Percentiles rank a stretch among this genome's conserved stretches.
phyloP scores from a whole-genome alignment of 164 flowering plant species.

The Liquidambar formosana region DNA sequence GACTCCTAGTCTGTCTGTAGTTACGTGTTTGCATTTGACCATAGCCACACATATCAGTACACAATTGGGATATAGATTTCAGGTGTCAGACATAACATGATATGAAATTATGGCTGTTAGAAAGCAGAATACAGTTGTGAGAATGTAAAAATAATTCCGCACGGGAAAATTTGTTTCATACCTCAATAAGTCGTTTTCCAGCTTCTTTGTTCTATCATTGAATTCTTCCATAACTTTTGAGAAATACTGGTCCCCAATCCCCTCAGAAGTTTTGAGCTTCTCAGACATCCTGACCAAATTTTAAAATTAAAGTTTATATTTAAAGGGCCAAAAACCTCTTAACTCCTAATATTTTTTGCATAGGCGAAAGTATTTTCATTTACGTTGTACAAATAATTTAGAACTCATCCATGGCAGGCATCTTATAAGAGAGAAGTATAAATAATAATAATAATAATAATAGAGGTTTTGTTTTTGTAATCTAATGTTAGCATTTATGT shows the following conservation, averaged over 20 bases:
- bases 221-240: constrained; percentile 55
- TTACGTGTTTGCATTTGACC: not conserved
- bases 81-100: no score
- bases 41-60: no score
- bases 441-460: not conserved
- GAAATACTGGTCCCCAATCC: constrained; percentile 32
- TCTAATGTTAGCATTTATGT: not conserved
- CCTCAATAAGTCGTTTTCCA: constrained; percentile 68
- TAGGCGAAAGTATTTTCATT: not conserved
- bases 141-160: not conserved
- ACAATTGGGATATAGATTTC: no score
- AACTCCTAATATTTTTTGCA: not conserved
- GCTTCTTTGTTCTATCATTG: constrained; percentile 42
- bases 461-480: no score
- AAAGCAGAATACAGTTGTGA: no score
- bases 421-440: not conserved
- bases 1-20: not conserved
- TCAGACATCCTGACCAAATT: constrained; percentile 40
- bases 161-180: constrained; percentile 18
- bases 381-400: not conserved
- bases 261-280: constrained; percentile 36
- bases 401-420: not conserved
- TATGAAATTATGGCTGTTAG: no score
- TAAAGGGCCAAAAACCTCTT: not conserved
- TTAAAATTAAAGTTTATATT: not conserved